phyloP scores from a whole-genome alignment of 768 basidiomycete genomes.

The Amanita rubescens region DNA sequence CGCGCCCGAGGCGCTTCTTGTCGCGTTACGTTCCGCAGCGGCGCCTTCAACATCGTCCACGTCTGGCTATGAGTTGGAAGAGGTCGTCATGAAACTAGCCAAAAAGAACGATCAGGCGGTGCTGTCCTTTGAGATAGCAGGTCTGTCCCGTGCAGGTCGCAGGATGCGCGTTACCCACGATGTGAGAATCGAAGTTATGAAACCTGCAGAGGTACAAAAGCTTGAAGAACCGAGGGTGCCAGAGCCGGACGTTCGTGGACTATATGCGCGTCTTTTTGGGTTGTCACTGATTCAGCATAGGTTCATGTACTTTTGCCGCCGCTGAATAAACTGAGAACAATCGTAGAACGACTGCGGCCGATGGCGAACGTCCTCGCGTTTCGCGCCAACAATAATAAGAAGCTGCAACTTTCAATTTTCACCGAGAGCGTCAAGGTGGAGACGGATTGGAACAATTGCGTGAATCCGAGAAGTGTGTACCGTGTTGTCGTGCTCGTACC shows the following conservation, averaged over 20 bases:
- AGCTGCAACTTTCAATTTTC: constrained; percentile 43
- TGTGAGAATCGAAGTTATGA: constrained; percentile 76
- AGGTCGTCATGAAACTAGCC: constrained; percentile 76
- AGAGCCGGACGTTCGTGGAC: constrained; percentile 81
- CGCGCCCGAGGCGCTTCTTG: constrained; percentile 65
- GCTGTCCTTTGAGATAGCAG: constrained; percentile 68
- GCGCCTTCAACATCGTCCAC: constrained; percentile 34
- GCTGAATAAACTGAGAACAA: constrained; percentile 66
- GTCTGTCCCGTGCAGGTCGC: constrained; percentile 55
- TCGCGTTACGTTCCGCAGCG: constrained; percentile 61
- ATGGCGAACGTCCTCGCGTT: constrained; percentile 66
- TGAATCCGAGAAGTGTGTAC: constrained; percentile 54
- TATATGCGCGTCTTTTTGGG: too few relatives aligned
- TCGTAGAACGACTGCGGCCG: constrained; percentile 65
- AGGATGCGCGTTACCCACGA: constrained; percentile 68
- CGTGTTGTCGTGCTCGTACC: neutral
- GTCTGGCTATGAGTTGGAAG: constrained; percentile 46
- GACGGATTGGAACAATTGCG: constrained; percentile 72
- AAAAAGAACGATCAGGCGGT: constrained; percentile 81
- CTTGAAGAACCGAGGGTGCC: constrained; percentile 81
- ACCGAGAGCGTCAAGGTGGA: constrained; percentile 74
- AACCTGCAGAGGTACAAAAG: constrained; percentile 61
- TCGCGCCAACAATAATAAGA: constrained; percentile 58
- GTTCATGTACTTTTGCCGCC: constrained; percentile 74
- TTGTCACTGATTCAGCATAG: too few relatives aligned